phyloP scores from a whole-genome alignment of 139 green algal species.

The Volvox africanus region DNA sequence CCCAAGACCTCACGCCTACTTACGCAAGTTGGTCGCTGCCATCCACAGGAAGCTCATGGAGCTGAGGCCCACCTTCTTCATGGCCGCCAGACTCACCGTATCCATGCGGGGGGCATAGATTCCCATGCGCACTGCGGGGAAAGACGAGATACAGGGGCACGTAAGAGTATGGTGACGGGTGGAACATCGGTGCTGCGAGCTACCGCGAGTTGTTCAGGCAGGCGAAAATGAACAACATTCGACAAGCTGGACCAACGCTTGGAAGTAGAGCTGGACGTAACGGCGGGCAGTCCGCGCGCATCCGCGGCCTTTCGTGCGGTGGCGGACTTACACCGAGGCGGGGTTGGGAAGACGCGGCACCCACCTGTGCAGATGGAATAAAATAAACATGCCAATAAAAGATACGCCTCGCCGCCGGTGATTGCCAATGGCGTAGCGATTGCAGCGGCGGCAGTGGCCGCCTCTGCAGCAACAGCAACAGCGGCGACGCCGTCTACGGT shows the following conservation, averaged over 20 bases:
- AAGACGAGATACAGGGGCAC: neutral
- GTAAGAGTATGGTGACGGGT: neutral
- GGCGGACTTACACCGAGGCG: too few relatives aligned
- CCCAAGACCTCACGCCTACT: neutral
- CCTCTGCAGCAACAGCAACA: neutral
- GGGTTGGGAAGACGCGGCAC: neutral
- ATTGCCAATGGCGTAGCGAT: neutral
- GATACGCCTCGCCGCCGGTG: constrained; percentile 50
- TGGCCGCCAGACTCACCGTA: constrained; percentile 57
- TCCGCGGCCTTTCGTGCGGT: too few relatives aligned
- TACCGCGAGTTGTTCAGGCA: too few relatives aligned
- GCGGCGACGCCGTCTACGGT: neutral
- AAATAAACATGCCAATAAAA: constrained; percentile 59
- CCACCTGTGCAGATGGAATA: constrained; percentile 37
- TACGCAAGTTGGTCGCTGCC: constrained; percentile 31
- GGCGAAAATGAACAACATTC: too few relatives aligned
- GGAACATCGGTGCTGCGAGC: neutral
- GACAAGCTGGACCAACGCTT: too few relatives aligned
- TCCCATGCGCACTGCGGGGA: constrained; percentile 54
- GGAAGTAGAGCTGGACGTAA: too few relatives aligned
- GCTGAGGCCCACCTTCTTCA: constrained; percentile 60
- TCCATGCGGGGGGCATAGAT: constrained; percentile 56
- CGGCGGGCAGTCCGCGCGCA: too few relatives aligned
- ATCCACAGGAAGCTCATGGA: constrained; percentile 37
- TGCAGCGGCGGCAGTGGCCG: neutral